Evolutionary conservation across 2,329 filamentous ascomycete species (phyloP).

Genomic region (Huntiella decipiens): DNA sequence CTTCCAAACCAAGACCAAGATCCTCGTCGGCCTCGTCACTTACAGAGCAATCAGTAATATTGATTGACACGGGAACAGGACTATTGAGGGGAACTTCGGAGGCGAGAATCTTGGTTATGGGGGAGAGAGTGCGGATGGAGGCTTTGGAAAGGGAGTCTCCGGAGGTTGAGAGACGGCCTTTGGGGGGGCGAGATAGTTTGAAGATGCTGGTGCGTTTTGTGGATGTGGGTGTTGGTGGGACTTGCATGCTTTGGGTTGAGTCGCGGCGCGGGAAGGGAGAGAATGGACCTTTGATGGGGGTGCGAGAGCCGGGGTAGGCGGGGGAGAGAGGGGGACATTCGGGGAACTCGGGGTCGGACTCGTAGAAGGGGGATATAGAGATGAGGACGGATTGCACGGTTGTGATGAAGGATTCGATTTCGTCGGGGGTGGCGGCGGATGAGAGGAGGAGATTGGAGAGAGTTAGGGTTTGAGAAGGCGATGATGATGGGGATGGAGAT

Average conservation of each 20-base stretch:
- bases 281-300: slow-evolving; percentile 16
- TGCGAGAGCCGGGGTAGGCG: slow-evolving; percentile 14
- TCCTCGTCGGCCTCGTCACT: slow-evolving; percentile 6
- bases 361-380: slow-evolving; percentile 19
- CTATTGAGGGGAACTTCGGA: background rate
- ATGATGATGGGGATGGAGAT: background rate
- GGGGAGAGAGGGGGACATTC: slow-evolving; percentile 8
- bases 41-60: slow-evolving; percentile 7
- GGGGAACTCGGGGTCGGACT: background rate
- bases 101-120: slow-evolving; percentile 1
- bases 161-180: slow-evolving; percentile 1
- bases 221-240: slow-evolving; percentile 4
- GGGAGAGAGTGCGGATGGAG: slow-evolving; percentile 6
- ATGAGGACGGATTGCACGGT: slow-evolving; percentile 31
- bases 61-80: background rate
- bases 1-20: slow-evolving; percentile 17
- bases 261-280: slow-evolving; percentile 16
- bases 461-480: slow-evolving; percentile 20
- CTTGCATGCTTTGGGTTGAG: slow-evolving; percentile 5
- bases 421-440: slow-evolving; percentile 31
- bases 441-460: slow-evolving; percentile 39
- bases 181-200: slow-evolving; percentile 10
- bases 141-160: background rate
- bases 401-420: slow-evolving; percentile 34
- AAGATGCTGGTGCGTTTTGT: slow-evolving; percentile 3